Conservation (phyloP, 192 early-diverging fungal species). For the Backusella liffmaniae region DNA sequence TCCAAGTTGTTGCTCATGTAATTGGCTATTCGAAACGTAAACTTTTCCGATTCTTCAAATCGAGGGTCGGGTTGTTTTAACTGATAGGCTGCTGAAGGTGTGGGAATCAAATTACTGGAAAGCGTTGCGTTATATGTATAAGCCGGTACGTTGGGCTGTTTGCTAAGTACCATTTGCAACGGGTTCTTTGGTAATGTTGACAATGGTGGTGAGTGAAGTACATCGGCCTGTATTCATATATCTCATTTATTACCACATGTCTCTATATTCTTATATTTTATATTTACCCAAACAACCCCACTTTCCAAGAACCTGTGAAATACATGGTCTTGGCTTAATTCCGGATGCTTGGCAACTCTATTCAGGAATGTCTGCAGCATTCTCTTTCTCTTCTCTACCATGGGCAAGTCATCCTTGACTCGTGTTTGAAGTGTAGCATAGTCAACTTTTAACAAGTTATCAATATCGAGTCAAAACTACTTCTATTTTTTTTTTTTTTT, state of each 20-base stretch:
- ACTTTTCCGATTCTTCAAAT: constrained; percentile 90
- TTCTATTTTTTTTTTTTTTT: no score
- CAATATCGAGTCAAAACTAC: not conserved
- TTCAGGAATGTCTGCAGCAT: constrained; percentile 95
- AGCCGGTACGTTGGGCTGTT: constrained; percentile 10
- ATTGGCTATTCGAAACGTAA: constrained; percentile 82
- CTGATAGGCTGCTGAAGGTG: constrained; percentile 55
- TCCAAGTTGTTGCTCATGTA: constrained; percentile 76
- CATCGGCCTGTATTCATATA: constrained; percentile 49
- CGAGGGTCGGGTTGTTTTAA: constrained; percentile 73
- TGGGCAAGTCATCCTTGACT: constrained; percentile 84
- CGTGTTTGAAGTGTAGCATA: constrained; percentile 79
- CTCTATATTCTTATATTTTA: not conserved
- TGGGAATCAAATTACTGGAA: constrained; percentile 38
- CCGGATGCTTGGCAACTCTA: constrained; percentile 84
- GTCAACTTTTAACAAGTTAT: constrained; percentile 40
- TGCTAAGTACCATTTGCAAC: constrained; percentile 35
- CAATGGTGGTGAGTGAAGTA: constrained; percentile 68
- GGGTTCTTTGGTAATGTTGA: constrained; percentile 71
- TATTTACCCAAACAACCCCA: constrained; percentile 65
- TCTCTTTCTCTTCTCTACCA: constrained; percentile 89
- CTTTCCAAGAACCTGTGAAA: constrained; percentile 92
- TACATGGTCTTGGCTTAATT: constrained; percentile 82
- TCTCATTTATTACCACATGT: not conserved
- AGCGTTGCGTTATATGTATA: constrained; percentile 4